Percentiles rank a stretch among this genome's conserved stretches.
Conservation (phyloP, 305 asterid species). For the Solanum hybrid region DNA sequence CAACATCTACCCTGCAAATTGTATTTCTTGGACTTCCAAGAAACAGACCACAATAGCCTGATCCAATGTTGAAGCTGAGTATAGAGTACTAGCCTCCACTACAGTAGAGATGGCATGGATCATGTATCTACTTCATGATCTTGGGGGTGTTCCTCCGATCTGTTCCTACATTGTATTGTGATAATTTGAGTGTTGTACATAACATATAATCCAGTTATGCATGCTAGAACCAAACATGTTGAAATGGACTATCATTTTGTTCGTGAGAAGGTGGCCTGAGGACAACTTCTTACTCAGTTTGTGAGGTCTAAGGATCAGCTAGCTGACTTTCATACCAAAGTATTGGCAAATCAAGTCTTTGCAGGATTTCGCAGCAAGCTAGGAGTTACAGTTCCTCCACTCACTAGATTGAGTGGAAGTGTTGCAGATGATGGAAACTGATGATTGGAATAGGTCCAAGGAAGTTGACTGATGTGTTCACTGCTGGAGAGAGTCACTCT, state of each 20-base stretch:
- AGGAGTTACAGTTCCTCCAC: too few relatives aligned
- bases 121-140: not conserved
- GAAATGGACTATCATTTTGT: not conserved
- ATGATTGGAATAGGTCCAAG: not conserved
- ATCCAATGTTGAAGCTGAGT: not conserved
- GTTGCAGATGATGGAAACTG: not conserved
- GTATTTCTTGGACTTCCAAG: not conserved
- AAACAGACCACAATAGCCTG: not conserved
- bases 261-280: not conserved
- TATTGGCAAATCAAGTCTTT: too few relatives aligned
- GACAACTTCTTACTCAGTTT: not conserved
- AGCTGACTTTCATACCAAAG: too few relatives aligned
- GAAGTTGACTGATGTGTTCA: not conserved
- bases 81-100: not conserved
- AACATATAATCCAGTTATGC: not conserved
- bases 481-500: not conserved
- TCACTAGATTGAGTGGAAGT: not conserved
- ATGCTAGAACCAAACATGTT: not conserved
- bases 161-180: not conserved
- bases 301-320: too few relatives aligned
- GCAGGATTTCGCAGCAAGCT: too few relatives aligned
- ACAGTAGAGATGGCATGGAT: not conserved
- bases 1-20: too few relatives aligned
- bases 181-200: not conserved
- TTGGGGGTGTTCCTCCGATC: not conserved